Evolutionary conservation across 1,284 basidiomycete genomes (phyloP), one percentile per base, ranked within the genome.

Genomic region (Tetrapyrgos nigripes): DNA sequence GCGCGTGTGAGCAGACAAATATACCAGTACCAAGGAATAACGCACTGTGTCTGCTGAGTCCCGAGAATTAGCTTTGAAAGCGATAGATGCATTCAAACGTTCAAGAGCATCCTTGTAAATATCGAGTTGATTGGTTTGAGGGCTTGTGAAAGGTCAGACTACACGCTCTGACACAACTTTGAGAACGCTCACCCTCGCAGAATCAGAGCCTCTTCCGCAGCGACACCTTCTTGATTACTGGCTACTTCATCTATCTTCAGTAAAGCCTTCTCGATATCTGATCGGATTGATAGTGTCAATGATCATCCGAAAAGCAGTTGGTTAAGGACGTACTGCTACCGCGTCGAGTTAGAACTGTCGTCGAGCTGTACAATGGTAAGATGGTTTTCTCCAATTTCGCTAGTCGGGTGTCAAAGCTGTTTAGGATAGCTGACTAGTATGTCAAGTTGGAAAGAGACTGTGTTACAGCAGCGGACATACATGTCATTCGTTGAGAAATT

Each of bases 301-400:
- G 10, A 35, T 17, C 1, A 19, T 45, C n/a, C 29, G 31, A 44
- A 33, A 21, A 5, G 17, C 29, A 11, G n/a, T 3, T 17, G 29
- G 17, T 29, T 21, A 3, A 8, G 21, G 23, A 77, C 87, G 29
- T 62, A 90, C 91, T 93, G 50, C 82, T 83, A 10, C 84, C 83
- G 50, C 92, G 75, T 64, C 83, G 78, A 55, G 89, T 92, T 57
- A 93, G 72, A n/a, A 87, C 76, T 68, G 92, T 89, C 0, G 91
- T 88, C 1, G 89, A 87, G 2, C 80, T 83, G 65, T 93, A 91
- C 14, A 93, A 71, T 0, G 91, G 91, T 17, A 89, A 71, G 57
- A 93, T 92, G 3, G 90, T 89, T 66, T 92, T 93, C 67, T 93
- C 92, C 27, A 93, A 80, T 69, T 88, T 91, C 37, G 88, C 85